Evolutionary conservation across 306 rosid species (phyloP).

Genomic region (Arachis stenosperma): DNA sequence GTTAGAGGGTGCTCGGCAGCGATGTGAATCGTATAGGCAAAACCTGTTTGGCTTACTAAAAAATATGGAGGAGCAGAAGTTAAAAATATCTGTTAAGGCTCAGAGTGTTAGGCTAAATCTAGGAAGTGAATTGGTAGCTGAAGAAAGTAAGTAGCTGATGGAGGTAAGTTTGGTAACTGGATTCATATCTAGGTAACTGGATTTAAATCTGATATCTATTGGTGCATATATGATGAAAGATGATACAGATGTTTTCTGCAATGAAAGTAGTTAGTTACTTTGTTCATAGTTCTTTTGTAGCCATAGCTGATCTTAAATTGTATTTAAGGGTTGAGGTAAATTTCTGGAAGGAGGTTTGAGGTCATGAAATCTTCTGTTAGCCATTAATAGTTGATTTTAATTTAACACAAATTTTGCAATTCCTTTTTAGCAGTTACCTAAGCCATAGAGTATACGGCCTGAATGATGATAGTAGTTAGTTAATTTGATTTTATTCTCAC

Average conservation of each 20-base stretch:
- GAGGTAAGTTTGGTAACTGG: background rate
- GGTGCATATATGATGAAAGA: conserved; percentile 7
- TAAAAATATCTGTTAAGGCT: conserved; percentile 47
- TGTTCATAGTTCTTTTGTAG: conserved; percentile 2
- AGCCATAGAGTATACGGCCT: background rate
- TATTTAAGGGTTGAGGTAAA: background rate
- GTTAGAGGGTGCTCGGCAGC: conserved; percentile 43
- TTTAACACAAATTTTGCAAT: background rate
- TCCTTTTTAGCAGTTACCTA: background rate
- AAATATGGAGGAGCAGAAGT: conserved; percentile 51
- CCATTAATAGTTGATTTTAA: background rate
- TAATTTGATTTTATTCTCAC: conserved; percentile 41
- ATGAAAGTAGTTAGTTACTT: background rate
- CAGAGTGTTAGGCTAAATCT: conserved; percentile 47
- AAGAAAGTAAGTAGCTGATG: background rate
- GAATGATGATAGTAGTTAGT: background rate
- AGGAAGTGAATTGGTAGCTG: conserved; percentile 16
- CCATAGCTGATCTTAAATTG: conserved; percentile 7
- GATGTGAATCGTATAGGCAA: conserved; percentile 47
- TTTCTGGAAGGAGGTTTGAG: background rate
- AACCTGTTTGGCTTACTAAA: conserved; percentile 45
- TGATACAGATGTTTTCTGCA: background rate
- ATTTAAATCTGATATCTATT: background rate
- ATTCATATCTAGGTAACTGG: background rate
- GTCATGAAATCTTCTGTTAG: background rate